Percentiles rank a stretch among this genome's conserved stretches.
Conservation (phyloP, 2,329 filamentous ascomycete genomes). For the Alternaria arbusti region DNA sequence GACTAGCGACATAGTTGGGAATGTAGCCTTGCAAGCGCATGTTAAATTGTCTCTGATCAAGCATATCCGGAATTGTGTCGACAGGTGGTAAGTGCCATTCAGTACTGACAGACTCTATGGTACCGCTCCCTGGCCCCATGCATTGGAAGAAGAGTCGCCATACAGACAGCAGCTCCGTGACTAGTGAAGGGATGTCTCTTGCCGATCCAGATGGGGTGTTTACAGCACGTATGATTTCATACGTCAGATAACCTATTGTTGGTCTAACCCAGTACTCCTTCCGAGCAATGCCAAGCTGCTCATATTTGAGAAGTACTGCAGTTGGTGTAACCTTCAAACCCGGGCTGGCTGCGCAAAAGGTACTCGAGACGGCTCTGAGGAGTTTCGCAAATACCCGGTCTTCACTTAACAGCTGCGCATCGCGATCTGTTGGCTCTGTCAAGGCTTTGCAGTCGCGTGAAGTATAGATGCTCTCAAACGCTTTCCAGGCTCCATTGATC, state of each 20-base stretch:
- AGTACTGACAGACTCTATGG: conserved; percentile 25
- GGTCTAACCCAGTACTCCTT: conserved; percentile 27
- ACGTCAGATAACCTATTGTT: conserved; percentile 30
- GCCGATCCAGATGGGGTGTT: conserved; percentile 8
- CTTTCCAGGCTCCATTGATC: conserved; percentile 33
- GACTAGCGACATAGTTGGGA: conserved; percentile 22
- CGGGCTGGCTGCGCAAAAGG: conserved; percentile 23
- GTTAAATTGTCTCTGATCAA: conserved; percentile 20
- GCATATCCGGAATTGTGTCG: conserved; percentile 9
- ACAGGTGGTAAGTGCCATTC: conserved; percentile 36
- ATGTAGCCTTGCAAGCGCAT: conserved; percentile 34
- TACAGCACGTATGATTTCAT: conserved; percentile 27
- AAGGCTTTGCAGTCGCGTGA: conserved; percentile 40
- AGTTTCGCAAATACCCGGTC: conserved; percentile 33
- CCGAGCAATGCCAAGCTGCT: conserved; percentile 36
- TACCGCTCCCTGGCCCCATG: conserved; percentile 20
- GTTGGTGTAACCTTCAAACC: conserved; percentile 27
- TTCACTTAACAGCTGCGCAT: conserved; percentile 24
- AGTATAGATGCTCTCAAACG: conserved; percentile 36
- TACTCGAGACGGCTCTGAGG: conserved; percentile 13
- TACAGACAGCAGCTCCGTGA: conserved; percentile 39
- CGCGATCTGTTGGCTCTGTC: conserved; percentile 22
- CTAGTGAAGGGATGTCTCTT: conserved; percentile 23
- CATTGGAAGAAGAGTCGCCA: conserved; percentile 46
- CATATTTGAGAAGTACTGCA: conserved; percentile 33